Conservation (phyloP, 768 basidiomycete genomes). For the Boletus huronensis region DNA sequence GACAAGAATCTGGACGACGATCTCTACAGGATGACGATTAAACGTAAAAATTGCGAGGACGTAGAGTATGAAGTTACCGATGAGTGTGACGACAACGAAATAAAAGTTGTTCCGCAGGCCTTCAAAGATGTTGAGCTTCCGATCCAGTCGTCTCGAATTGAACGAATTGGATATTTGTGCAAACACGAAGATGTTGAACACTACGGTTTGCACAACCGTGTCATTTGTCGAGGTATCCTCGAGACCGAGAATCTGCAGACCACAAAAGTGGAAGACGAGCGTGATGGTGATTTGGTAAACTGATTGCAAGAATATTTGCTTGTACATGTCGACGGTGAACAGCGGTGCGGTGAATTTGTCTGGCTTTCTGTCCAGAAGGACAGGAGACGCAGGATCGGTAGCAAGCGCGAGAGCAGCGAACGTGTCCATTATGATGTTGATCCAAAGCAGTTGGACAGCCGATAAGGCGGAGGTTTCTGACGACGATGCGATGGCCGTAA, state of each 20-base stretch:
- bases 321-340: slow-evolving; percentile 93
- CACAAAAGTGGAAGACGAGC: slow-evolving; percentile 87
- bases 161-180: slow-evolving; percentile 96
- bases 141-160: slow-evolving; percentile 87
- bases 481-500: slow-evolving; percentile 79
- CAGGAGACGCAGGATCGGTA: slow-evolving; percentile 86
- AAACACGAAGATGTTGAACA: slow-evolving; percentile 99
- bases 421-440: slow-evolving; percentile 98
- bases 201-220: slow-evolving; percentile 69
- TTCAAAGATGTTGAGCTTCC: slow-evolving; percentile 83
- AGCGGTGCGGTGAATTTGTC: slow-evolving; percentile 86
- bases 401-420: slow-evolving; percentile 97
- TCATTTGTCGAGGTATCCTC: slow-evolving; percentile 34
- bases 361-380: slow-evolving; percentile 83
- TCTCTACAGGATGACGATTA: slow-evolving; percentile 49
- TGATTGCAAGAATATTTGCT: slow-evolving; percentile 91
- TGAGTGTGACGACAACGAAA: slow-evolving; percentile 78
- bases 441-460: slow-evolving; percentile 97
- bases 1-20: slow-evolving; percentile 81
- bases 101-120: slow-evolving; percentile 77
- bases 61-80: slow-evolving; percentile 54
- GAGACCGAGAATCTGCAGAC: slow-evolving; percentile 65
- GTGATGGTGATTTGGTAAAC: slow-evolving; percentile 80
- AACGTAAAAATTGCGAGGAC: slow-evolving; percentile 1
- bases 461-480: slow-evolving; percentile 82